Conservation (phyloP, 2,329 filamentous ascomycete species). For the Colletotrichum sp. region DNA sequence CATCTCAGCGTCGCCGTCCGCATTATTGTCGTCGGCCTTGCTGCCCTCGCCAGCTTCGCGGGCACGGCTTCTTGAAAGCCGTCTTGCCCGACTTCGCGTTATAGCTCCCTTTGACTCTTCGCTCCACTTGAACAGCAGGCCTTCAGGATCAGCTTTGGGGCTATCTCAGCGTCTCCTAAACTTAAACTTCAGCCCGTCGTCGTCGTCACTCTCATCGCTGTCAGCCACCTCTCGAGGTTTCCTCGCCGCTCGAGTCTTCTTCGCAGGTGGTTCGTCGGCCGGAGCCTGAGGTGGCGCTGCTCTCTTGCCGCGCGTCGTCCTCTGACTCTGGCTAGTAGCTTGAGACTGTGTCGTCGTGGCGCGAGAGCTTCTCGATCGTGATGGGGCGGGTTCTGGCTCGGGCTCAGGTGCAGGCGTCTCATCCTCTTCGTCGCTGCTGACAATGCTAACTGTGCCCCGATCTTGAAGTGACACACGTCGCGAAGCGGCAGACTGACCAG, state of each 20-base stretch:
- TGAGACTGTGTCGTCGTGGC: constrained; percentile 33
- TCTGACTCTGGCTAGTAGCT: constrained; percentile 29
- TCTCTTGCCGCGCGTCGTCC: constrained; percentile 36
- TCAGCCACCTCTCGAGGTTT: constrained; percentile 39
- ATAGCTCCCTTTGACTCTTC: not conserved
- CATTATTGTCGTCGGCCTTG: not conserved
- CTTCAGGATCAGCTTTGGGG: not conserved
- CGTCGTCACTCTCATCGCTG: constrained; percentile 60
- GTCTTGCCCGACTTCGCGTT: not conserved
- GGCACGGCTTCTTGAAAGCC: not conserved
- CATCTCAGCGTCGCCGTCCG: not conserved
- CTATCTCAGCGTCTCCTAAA: constrained; percentile 53
- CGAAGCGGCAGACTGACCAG: not conserved
- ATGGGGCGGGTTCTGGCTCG: not conserved
- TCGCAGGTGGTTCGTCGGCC: constrained; percentile 33
- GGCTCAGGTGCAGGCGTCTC: constrained; percentile 17
- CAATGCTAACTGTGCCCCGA: constrained; percentile 34
- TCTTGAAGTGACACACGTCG: not conserved
- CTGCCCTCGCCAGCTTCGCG: not conserved
- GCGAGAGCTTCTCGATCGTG: not conserved
- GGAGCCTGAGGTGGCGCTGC: constrained; percentile 33
- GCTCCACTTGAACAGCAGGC: not conserved
- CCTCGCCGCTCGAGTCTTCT: constrained; percentile 36
- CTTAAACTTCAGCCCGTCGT: constrained; percentile 61
- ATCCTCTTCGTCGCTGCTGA: constrained; percentile 40